A percentile compares a stretch with the other conserved stretches of the same genome.
phyloP scores from a whole-genome alignment of 805 yeast genomes.

The Teunomyces gatunensis region DNA sequence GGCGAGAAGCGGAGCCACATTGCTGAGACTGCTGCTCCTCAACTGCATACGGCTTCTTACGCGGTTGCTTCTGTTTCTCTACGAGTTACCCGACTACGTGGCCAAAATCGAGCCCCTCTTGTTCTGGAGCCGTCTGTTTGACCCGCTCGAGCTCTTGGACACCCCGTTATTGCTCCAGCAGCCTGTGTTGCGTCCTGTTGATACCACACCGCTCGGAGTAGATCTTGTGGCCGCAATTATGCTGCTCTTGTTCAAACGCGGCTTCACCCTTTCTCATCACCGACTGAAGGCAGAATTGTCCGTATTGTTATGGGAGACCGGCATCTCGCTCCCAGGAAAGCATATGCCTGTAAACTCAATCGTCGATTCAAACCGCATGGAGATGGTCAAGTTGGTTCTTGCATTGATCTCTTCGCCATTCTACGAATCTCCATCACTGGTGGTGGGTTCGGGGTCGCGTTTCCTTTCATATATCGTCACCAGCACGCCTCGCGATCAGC shows the following conservation, averaged over 20 bases:
- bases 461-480: slow-evolving; percentile 57
- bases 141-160: slow-evolving; percentile 23
- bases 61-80: slow-evolving; percentile 62
- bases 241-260: slow-evolving; percentile 51
- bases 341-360: slow-evolving; percentile 23
- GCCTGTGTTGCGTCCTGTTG: background rate
- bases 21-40: slow-evolving; percentile 18
- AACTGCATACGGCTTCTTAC: slow-evolving; percentile 66
- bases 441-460: slow-evolving; percentile 55
- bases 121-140: slow-evolving; percentile 41
- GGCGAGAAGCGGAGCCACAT: background rate
- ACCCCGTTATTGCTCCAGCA: background rate
- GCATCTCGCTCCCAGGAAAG: slow-evolving; percentile 24
- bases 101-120: slow-evolving; percentile 25
- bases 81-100: slow-evolving; percentile 44
- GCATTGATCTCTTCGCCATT: slow-evolving; percentile 61
- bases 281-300: background rate
- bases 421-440: slow-evolving; percentile 43
- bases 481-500: slow-evolving; percentile 46
- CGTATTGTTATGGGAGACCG: slow-evolving; percentile 10
- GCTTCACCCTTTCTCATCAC: slow-evolving; percentile 42
- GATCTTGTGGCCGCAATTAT: slow-evolving; percentile 23
- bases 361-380: slow-evolving; percentile 64
- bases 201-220: slow-evolving; percentile 7
- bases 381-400: slow-evolving; percentile 59